phyloP scores from a whole-genome alignment of 2,329 filamentous ascomycete species.

The Tolypocladium album region DNA sequence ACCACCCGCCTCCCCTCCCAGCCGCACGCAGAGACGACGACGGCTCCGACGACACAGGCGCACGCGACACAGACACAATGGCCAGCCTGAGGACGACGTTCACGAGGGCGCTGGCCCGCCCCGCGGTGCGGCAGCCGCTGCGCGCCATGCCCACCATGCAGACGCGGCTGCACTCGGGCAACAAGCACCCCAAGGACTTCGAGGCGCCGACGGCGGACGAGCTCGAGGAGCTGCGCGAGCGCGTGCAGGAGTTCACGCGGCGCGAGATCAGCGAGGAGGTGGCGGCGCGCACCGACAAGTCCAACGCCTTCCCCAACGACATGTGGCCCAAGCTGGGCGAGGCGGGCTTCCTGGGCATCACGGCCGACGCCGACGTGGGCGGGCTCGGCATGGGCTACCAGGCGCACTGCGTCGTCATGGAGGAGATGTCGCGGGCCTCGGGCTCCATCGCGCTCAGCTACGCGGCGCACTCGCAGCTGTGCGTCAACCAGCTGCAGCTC shows the following conservation, averaged over 20 bases:
- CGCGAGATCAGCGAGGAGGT: constrained; percentile 80
- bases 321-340: constrained; percentile 94
- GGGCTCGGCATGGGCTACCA: constrained; percentile 91
- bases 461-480: constrained; percentile 90
- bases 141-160: constrained; percentile 15
- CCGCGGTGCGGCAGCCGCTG: constrained; percentile 19
- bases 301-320: constrained; percentile 76
- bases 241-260: constrained; percentile 80
- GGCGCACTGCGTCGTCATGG: constrained; percentile 90
- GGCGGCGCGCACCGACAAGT: constrained; percentile 70
- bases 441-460: constrained; percentile 82
- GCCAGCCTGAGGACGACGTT: constrained; percentile 25
- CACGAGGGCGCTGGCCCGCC: constrained; percentile 23
- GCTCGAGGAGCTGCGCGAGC: constrained; percentile 68
- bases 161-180: constrained; percentile 35
- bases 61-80: constrained; percentile 20
- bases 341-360: constrained; percentile 85
- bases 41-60: not conserved
- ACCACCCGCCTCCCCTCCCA: not conserved
- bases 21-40: not conserved
- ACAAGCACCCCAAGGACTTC: constrained; percentile 53
- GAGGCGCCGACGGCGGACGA: constrained; percentile 59
- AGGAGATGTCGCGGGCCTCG: constrained; percentile 83
- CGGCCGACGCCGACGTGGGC: constrained; percentile 84
- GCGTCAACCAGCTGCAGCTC: constrained; percentile 90